phyloP scores from a whole-genome alignment of 306 rosid genomes.

The Dalbergia cochinchinensis region DNA sequence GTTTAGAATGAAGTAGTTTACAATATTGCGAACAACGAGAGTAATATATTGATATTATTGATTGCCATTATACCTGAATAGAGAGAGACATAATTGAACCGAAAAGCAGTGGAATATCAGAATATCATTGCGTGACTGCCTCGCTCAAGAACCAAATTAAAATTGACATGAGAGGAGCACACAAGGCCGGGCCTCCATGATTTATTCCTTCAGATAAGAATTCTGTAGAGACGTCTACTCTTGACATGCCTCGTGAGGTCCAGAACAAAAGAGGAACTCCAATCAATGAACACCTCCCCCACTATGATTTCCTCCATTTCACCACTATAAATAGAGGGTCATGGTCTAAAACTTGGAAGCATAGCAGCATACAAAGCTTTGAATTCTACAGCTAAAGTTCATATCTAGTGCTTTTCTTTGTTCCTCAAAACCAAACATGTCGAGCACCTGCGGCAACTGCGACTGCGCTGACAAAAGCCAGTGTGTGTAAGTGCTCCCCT shows the following conservation, averaged over 20 bases:
- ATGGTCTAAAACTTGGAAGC: conserved; percentile 44
- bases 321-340: conserved; percentile 65
- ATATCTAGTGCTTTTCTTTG: conserved; percentile 27
- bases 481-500: conserved; percentile 64
- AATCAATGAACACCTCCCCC: not conserved
- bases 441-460: conserved; percentile 63
- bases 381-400: conserved; percentile 36
- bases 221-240: conserved; percentile 50
- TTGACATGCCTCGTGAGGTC: conserved; percentile 51
- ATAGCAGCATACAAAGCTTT: conserved; percentile 51
- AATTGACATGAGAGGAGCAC: conserved; percentile 73
- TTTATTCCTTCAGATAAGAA: conserved; percentile 61
- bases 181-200: conserved; percentile 54
- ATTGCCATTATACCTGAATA: conserved; percentile 20
- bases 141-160: conserved; percentile 48
- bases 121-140: conserved; percentile 1
- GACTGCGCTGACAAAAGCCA: conserved; percentile 70
- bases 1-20: conserved; percentile 13
- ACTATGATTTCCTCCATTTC: conserved; percentile 8
- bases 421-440: conserved; percentile 59
- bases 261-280: conserved; percentile 14
- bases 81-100: conserved; percentile 1
- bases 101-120: conserved; percentile 18
- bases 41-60: not conserved
- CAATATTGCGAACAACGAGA: not conserved